Evolutionary conservation across 208 protist genomes (phyloP).

Genomic region (Crithidia bombi): DNA sequence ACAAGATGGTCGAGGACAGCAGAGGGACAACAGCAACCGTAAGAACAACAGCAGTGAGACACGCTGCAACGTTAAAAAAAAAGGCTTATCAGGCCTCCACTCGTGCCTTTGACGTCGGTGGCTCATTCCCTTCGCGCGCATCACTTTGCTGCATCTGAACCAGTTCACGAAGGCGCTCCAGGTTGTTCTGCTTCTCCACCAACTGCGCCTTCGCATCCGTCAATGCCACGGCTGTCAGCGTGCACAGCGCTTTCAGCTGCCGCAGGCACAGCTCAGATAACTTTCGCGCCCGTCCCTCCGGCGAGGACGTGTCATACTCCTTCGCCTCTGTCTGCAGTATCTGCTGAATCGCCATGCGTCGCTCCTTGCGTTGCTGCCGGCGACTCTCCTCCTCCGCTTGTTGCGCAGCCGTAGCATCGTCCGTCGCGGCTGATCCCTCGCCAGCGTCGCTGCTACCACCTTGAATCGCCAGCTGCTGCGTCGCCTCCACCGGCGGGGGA

Average conservation of each 20-base stretch:
- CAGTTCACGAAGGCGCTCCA: slow-evolving; percentile 26
- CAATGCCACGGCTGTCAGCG: slow-evolving; percentile 50
- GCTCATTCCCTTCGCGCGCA: neutral
- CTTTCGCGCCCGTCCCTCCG: slow-evolving; percentile 35
- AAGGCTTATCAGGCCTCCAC: neutral
- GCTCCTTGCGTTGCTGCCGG: slow-evolving; percentile 33
- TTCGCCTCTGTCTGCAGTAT: slow-evolving; percentile 43
- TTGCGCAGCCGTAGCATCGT: neutral
- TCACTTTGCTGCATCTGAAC: neutral
- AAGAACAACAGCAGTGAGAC: too few relatives aligned
- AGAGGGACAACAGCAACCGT: too few relatives aligned
- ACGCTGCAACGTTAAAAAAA: too few relatives aligned
- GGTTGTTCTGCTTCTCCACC: slow-evolving; percentile 36
- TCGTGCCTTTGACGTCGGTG: slow-evolving; percentile 1
- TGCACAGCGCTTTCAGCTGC: slow-evolving; percentile 67
- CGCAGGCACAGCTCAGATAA: slow-evolving; percentile 62
- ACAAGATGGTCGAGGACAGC: too few relatives aligned
- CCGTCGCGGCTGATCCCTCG: neutral
- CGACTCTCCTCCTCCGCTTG: slow-evolving; percentile 25
- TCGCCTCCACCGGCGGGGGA: slow-evolving; percentile 55
- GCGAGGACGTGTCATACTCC: slow-evolving; percentile 24
- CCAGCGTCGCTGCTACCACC: neutral
- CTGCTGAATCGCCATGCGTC: slow-evolving; percentile 47
- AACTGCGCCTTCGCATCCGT: slow-evolving; percentile 39
- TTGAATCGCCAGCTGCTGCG: slow-evolving; percentile 69